phyloP scores from a whole-genome alignment of 176 grass and related monocot genomes.

The Carex littledalei region DNA sequence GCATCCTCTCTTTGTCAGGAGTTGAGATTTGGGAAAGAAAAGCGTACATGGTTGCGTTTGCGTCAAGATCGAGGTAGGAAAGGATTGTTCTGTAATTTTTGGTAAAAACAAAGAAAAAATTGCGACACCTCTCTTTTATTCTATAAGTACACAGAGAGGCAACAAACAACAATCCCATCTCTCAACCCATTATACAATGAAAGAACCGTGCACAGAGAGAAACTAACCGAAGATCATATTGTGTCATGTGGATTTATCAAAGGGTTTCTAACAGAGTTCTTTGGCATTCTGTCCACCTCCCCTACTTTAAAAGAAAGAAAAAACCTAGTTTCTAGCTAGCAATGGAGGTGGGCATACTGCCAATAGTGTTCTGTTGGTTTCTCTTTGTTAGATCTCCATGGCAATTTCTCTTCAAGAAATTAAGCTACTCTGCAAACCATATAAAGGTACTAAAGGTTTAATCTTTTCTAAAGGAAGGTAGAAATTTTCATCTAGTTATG shows the following conservation, averaged over 20 bases:
- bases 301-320: neutral
- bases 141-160: constrained; percentile 2
- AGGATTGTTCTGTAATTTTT: constrained; percentile 15
- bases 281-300: constrained; percentile 52
- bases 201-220: neutral
- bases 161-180: constrained; percentile 13
- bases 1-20: constrained; percentile 7
- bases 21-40: constrained; percentile 19
- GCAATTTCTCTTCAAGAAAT: constrained; percentile 11
- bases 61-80: constrained; percentile 16
- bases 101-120: neutral
- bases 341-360: constrained; percentile 31
- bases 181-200: neutral
- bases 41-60: neutral
- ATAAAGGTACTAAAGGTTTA: neutral
- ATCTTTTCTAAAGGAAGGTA: neutral
- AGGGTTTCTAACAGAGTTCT: constrained; percentile 38
- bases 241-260: constrained; percentile 36
- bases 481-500: no score
- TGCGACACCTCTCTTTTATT: constrained; percentile 4
- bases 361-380: constrained; percentile 30
- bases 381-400: constrained; percentile 28
- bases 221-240: neutral
- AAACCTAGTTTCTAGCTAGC: neutral
- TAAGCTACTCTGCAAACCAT: neutral